Base-by-base conservation (phyloP, 2,329 filamentous ascomycete genomes). In the Pseudogymnoascus sp. region DNA sequence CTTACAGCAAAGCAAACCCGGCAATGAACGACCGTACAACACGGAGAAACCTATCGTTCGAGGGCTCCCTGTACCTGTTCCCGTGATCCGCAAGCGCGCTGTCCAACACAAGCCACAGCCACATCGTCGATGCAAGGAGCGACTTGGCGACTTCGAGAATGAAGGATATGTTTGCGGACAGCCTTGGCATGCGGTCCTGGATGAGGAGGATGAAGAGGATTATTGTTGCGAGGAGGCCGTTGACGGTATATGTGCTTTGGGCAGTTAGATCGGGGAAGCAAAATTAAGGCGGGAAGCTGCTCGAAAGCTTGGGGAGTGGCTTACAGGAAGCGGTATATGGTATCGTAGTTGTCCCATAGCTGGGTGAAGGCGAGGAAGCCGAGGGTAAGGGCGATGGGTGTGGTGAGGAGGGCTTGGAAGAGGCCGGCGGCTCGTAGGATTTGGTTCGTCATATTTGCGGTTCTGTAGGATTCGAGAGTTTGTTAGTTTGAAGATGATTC, bases 61-160 rank as follows among this genome's bases (percentile, higher is more conserved):
- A 35, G 11, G 43, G 38, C 32, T 60, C 41, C 9, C 61, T 63
- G 14, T 47, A 58, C 20, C 34, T 8, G 16, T 41, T 12, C 8
- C 38, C 18, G 2, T 25, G n/a, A 6, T 61, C 60, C 2, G 39
- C 63, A 38, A 64, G 61, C 1, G 64, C 64, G 4, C 62, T 63
- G 14, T 67, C 66, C 5, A 67, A 18, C 2, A 67, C 16, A 9
- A 68, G 16, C 67, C 67, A 68, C 1, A 68, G 41, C 67, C 67
- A 68, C 22, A 62, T 25, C 7, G 35, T 30, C n/a, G 64, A 62
- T 16, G 65, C 65, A 18, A 67, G 58, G 6, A 34, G 35, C 3
- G 63, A 65, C 38, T 68, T 68, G 1, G 47, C 60, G 1, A 64
- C 16, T 34, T 68, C 67, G 9, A 66, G 64, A 12, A 62, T 59